These are phyloP conservation scores for Starmerella scarabaei DNA, from an alignment of 805 yeast genomes.

Conservation along the genomic window DNA sequence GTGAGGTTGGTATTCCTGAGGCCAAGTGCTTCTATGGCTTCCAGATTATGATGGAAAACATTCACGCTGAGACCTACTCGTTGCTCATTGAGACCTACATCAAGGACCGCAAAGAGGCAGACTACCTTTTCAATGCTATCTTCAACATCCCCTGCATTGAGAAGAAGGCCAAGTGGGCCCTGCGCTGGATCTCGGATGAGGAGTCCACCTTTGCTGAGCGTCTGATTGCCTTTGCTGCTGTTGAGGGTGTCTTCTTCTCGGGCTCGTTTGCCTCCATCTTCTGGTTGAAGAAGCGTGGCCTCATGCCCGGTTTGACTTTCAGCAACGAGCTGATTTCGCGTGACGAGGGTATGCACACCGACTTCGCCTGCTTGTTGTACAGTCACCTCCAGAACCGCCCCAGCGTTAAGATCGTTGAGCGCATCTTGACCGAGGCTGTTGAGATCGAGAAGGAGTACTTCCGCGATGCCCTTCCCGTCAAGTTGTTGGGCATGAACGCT, in stretches of 20 bases:
- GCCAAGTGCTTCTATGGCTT: conserved; percentile 98
- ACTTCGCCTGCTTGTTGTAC: conserved; percentile 90
- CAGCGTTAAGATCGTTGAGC: conserved; percentile 59
- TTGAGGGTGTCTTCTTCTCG: conserved; percentile 95
- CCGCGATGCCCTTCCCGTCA: conserved; percentile 88
- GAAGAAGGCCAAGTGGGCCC: conserved; percentile 98
- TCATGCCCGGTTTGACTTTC: conserved; percentile 97
- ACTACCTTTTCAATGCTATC: conserved; percentile 84
- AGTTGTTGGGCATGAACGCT: conserved; percentile 88
- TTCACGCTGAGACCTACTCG: conserved; percentile 95
- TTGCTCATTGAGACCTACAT: conserved; percentile 87
- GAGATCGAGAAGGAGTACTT: conserved; percentile 86
- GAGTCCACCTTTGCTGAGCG: conserved; percentile 90
- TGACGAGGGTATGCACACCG: conserved; percentile 98
- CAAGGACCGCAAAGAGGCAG: conserved; percentile 89
- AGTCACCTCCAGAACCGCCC: conserved; percentile 90
- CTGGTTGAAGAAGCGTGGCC: conserved; percentile 98
- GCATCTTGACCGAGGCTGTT: conserved; percentile 89
- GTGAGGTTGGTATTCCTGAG: conserved; percentile 94
- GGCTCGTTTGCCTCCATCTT: conserved; percentile 97
- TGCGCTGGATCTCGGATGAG: conserved; percentile 87
- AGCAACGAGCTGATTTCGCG: conserved; percentile 95
- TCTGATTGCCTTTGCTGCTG: conserved; percentile 95
- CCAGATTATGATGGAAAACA: conserved; percentile 99
- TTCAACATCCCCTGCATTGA: conserved; percentile 92